phyloP scores from a whole-genome alignment of 2,329 filamentous ascomycete genomes.

The Bipolaris cookei region DNA sequence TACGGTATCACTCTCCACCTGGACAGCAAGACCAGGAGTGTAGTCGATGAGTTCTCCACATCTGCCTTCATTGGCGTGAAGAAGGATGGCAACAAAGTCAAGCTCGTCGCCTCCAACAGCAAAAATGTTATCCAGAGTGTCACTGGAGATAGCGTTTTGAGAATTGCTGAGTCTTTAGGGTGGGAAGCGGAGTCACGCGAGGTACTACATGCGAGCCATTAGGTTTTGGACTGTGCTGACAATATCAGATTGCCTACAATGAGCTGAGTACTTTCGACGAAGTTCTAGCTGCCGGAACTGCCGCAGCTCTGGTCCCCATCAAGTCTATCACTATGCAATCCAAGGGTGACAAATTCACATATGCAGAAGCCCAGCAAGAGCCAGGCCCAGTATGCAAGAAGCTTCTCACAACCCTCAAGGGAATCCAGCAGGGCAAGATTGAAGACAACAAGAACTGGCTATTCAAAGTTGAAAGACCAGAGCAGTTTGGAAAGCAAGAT shows the following conservation, averaged over 20 bases:
- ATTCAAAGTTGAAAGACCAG: constrained; percentile 51
- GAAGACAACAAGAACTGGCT: constrained; percentile 81
- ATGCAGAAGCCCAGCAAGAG: constrained; percentile 65
- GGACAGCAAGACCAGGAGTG: constrained; percentile 80
- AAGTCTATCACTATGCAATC: constrained; percentile 81
- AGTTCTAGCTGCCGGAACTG: constrained; percentile 90
- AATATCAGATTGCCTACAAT: constrained; percentile 66
- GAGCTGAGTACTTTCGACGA: constrained; percentile 72
- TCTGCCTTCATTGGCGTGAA: constrained; percentile 87
- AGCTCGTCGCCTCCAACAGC: constrained; percentile 85
- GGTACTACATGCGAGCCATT: constrained; percentile 53
- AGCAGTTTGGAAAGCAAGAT: constrained; percentile 42
- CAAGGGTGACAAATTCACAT: constrained; percentile 62
- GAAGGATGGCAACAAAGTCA: constrained; percentile 66
- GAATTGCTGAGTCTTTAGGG: constrained; percentile 77
- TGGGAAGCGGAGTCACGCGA: constrained; percentile 82
- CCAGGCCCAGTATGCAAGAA: constrained; percentile 75
- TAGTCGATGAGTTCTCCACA: constrained; percentile 95
- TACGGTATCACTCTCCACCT: constrained; percentile 95
- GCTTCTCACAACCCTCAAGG: constrained; percentile 78
- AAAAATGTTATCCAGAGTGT: constrained; percentile 87
- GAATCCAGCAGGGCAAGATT: constrained; percentile 81
- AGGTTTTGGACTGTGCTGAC: constrained; percentile 8
- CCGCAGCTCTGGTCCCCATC: constrained; percentile 89
- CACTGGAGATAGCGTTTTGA: constrained; percentile 77